Percentiles rank a stretch among this genome's conserved stretches.
These are phyloP conservation scores for Neurospora tetrasperma DNA, from an alignment of 495 filamentous ascomycete genomes.

Conservation along the genomic window DNA sequence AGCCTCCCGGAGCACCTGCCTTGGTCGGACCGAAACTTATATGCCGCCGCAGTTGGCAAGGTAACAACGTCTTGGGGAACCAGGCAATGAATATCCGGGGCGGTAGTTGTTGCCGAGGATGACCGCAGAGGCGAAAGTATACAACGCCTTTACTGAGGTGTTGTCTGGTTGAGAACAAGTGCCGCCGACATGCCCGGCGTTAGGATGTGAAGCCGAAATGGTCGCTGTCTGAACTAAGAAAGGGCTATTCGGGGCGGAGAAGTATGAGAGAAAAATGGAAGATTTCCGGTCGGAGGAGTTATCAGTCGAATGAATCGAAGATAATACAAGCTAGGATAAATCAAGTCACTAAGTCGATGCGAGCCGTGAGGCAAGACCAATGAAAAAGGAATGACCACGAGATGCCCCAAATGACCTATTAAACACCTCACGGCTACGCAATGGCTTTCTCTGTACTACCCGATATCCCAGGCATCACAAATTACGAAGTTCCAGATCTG, in stretches of 20 bases:
- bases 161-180: neutral
- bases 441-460: neutral
- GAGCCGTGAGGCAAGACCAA: neutral
- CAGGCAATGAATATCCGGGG: neutral
- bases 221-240: neutral
- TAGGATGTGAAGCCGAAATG: neutral
- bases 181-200: neutral
- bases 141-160: neutral
- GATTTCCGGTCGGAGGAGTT: neutral
- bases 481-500: neutral
- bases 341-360: neutral
- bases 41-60: neutral
- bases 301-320: neutral
- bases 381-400: neutral
- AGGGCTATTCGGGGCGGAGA: neutral
- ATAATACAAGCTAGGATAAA: neutral
- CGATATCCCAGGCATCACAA: neutral
- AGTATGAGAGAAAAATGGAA: neutral
- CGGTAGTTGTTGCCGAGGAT: neutral
- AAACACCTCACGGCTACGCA: neutral
- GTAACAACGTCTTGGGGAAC: neutral
- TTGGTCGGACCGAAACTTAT: neutral
- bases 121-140: neutral
- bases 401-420: neutral
- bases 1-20: neutral